These are phyloP conservation scores for Acarospora socialis DNA, from an alignment of 2,329 filamentous ascomycete species.

Conservation along the genomic window DNA sequence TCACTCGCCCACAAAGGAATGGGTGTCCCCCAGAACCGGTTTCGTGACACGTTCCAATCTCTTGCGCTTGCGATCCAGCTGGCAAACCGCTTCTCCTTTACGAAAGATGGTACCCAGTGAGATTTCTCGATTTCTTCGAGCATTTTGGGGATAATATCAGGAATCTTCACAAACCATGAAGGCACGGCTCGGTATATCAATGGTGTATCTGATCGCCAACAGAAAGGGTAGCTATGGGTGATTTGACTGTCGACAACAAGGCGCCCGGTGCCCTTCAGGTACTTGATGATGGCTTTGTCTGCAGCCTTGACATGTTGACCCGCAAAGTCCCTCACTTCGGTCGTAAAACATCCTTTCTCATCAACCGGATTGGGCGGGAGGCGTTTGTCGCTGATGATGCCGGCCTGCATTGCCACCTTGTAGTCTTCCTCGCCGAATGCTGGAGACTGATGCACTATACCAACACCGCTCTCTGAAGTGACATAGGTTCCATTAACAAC, in stretches of 20 bases:
- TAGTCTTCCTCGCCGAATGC: constrained; percentile 97
- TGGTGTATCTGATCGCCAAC: constrained; percentile 86
- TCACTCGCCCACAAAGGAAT: constrained; percentile 87
- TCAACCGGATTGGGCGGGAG: constrained; percentile 86
- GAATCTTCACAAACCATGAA: constrained; percentile 88
- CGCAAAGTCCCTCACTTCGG: constrained; percentile 62
- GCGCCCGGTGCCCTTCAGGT: constrained; percentile 62
- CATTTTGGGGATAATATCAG: constrained; percentile 72
- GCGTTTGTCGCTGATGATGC: constrained; percentile 62
- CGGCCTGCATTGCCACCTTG: constrained; percentile 59
- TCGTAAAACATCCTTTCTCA: constrained; percentile 65
- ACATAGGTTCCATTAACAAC: constrained; percentile 78
- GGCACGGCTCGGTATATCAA: constrained; percentile 86
- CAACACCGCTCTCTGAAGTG: constrained; percentile 77
- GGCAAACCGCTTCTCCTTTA: constrained; percentile 81
- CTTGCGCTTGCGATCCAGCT: constrained; percentile 85
- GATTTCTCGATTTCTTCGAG: constrained; percentile 78
- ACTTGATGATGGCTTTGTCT: constrained; percentile 84
- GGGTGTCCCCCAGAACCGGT: constrained; percentile 90
- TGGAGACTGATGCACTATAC: constrained; percentile 85
- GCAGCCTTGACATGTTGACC: constrained; percentile 85
- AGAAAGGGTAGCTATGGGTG: constrained; percentile 86
- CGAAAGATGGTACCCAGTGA: constrained; percentile 80
- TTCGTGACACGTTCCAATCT: constrained; percentile 91
- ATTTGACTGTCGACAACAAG: constrained; percentile 76